Evolutionary conservation across 352 stramenopile species (phyloP).

Genomic region (Globisporangium sylvaticum): DNA sequence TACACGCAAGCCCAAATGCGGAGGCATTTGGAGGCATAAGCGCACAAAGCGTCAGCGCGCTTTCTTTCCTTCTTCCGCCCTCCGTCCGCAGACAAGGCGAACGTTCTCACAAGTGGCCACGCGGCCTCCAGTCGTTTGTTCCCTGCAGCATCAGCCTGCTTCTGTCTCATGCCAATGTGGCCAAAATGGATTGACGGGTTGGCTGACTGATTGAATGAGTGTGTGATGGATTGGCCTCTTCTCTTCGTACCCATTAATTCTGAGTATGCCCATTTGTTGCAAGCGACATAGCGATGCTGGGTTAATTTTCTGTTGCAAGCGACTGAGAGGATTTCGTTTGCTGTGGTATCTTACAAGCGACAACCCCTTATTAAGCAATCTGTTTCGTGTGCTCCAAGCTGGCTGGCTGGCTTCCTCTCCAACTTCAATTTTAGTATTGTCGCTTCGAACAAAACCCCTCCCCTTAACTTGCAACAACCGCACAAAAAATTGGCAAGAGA

Average conservation of each 20-base stretch:
- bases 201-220: background rate
- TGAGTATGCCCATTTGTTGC: background rate
- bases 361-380: slow-evolving; percentile 3
- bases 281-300: background rate
- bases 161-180: background rate
- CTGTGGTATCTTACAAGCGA: background rate
- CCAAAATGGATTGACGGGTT: background rate
- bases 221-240: background rate
- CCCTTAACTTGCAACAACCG: background rate
- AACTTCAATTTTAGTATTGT: background rate
- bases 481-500: slow-evolving; percentile 3
- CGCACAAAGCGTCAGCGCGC: background rate
- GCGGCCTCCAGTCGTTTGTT: slow-evolving; percentile 3
- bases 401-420: slow-evolving; percentile 1
- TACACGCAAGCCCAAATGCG: too few relatives aligned
- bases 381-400: background rate
- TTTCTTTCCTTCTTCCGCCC: slow-evolving; percentile 9
- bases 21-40: background rate
- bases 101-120: background rate
- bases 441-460: background rate
- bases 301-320: background rate
- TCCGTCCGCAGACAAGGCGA: background rate
- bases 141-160: background rate
- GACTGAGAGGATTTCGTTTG: background rate
- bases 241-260: slow-evolving; percentile 5